Evolutionary conservation across 306 rosid species (phyloP).

Genomic region (Inga laurina): DNA sequence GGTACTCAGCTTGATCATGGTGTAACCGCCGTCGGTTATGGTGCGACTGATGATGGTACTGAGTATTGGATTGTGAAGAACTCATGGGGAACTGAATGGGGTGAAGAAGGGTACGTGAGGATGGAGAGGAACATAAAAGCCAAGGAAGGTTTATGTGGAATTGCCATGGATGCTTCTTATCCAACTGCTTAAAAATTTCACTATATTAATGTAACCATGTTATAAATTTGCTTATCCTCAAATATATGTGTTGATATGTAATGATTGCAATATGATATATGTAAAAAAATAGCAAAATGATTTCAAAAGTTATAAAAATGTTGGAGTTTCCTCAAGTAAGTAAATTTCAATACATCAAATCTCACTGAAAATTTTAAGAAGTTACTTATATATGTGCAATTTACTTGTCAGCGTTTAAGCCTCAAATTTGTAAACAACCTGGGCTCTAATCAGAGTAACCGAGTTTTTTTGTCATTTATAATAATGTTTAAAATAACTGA

Average conservation of each 20-base stretch:
- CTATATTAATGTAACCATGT: not conserved
- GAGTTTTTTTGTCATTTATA: not conserved
- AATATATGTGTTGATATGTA: not conserved
- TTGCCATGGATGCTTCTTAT: conserved; percentile 14
- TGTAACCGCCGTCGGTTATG: not conserved
- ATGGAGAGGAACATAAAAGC: not conserved
- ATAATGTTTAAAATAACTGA: not conserved
- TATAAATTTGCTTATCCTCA: not conserved
- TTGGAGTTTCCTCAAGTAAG: not conserved
- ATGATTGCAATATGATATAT: not conserved
- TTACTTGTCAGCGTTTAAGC: not conserved
- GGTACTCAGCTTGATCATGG: conserved; percentile 41
- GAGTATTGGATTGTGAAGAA: not conserved
- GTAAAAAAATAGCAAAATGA: not conserved
- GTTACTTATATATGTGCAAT: no score
- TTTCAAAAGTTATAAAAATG: no score
- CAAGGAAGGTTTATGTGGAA: conserved; percentile 7
- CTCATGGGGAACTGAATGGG: conserved; percentile 7
- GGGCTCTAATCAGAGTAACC: not conserved
- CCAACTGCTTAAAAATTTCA: not conserved
- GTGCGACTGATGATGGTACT: not conserved
- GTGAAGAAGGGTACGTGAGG: not conserved
- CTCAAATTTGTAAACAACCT: not conserved
- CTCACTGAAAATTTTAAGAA: not conserved
- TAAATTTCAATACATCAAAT: no score